Evolutionary conservation across 768 basidiomycete species (phyloP).

Genomic region (Strobilomyces dryophilus): DNA sequence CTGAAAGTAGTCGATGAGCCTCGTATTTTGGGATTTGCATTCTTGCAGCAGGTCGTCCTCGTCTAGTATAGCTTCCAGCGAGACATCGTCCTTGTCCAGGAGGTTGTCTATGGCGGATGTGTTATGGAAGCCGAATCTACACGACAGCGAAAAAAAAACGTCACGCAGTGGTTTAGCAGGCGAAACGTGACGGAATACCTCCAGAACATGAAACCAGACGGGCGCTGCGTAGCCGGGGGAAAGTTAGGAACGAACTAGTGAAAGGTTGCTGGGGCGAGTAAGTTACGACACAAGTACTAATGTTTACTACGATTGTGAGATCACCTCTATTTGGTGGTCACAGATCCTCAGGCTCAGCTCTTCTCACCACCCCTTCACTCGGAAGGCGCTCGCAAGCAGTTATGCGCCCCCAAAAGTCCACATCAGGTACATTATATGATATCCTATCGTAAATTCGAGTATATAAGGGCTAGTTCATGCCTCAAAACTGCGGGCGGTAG

Average conservation of each 20-base stretch:
- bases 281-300: constrained; percentile 18
- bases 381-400: neutral
- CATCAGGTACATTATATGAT: constrained; percentile 25
- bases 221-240: constrained; percentile 11
- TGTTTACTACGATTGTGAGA: constrained; percentile 7
- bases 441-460: constrained; percentile 25
- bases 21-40: constrained; percentile 90
- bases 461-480: constrained; percentile 11
- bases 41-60: constrained; percentile 93
- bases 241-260: constrained; percentile 8
- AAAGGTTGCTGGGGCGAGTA: constrained; percentile 13
- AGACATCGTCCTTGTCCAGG: constrained; percentile 85
- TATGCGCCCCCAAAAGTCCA: constrained; percentile 6
- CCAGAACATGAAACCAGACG: constrained; percentile 42
- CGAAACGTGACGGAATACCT: constrained; percentile 32
- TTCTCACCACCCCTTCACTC: neutral
- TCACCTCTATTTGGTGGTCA: constrained; percentile 27
- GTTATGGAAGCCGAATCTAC: constrained; percentile 88
- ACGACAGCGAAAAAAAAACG: constrained; percentile 5
- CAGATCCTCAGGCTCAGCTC: constrained; percentile 3
- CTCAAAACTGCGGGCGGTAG: constrained; percentile 25
- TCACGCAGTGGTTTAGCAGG: neutral
- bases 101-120: constrained; percentile 86
- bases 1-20: constrained; percentile 85
- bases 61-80: constrained; percentile 87